phyloP scores from a whole-genome alignment of 73 alveolate species.

The Tetrahymena borealis region DNA sequence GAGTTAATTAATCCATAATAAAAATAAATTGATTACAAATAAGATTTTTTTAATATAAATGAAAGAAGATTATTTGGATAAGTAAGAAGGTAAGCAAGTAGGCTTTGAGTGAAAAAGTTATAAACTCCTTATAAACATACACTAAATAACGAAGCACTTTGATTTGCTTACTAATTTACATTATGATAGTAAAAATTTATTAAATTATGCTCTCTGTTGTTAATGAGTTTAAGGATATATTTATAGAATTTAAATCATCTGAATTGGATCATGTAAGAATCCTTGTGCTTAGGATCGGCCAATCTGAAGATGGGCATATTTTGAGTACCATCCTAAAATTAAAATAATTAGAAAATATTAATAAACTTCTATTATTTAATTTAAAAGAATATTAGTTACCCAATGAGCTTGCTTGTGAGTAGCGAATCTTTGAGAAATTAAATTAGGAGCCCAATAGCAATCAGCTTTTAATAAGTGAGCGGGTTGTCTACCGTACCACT shows the following conservation, averaged over 20 bases:
- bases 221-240: not conserved
- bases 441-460: constrained; percentile 24
- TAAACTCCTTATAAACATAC: not conserved
- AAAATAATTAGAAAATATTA: not conserved
- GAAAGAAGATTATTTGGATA: too few relatives aligned
- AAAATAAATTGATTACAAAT: too few relatives aligned
- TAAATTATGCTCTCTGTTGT: not conserved
- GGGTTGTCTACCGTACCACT: constrained; percentile 39
- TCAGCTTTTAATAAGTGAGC: constrained; percentile 36
- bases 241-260: constrained; percentile 14
- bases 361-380: not conserved
- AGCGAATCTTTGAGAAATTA: constrained; percentile 6
- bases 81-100: not conserved
- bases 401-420: constrained; percentile 23
- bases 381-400: constrained; percentile 4
- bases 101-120: not conserved
- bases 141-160: not conserved
- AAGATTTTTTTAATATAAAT: too few relatives aligned
- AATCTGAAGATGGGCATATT: constrained; percentile 41
- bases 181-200: not conserved
- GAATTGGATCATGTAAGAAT: constrained; percentile 40
- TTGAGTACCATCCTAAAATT: constrained; percentile 38
- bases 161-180: not conserved
- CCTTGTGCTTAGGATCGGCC: constrained; percentile 46
- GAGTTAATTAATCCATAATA: too few relatives aligned